Base-by-base conservation (phyloP, 345 rosid genomes). In the Camelina sativa region DNA sequence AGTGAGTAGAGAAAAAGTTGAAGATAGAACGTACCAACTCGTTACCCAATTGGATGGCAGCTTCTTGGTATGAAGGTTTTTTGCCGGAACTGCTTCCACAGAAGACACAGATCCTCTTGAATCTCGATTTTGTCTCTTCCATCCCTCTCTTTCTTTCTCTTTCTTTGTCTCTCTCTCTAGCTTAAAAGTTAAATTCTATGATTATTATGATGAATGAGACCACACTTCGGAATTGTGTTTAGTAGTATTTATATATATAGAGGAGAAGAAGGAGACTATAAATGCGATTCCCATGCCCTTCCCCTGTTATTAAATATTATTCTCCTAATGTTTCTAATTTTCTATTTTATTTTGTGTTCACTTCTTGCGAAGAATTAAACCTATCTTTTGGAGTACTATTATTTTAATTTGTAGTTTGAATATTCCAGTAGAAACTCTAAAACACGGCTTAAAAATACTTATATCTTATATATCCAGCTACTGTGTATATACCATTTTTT, bases 71-170 rank as follows among this genome's bases (percentile, higher is more conserved):
- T 77, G 87, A 85, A 62, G 86, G 20, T 76, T 87, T 92, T 77
- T 88, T 92, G 57, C 98, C 95, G 0, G 94, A 77, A 76, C 88
- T 84, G 85, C 96, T 92, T 12, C 96, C 95, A 62, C 96, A 90
- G 50, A 92, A 92, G 52, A 92, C 98, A 79, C 98, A 92, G 64
- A 92, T 86, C 82, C 96, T 86, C 76, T 79, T 65, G 73, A 92
- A 92, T 83, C 92, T 88, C 0, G 98, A 87, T 77, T 82, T 82
- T 65, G 82, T 78, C 72, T 81, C 81, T 71, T 84, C 87, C 88
- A 82, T 84, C 7, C 62, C 63, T 50, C 51, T 61, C 37, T 34
- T 8, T 6, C 37, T 34, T 1, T 20, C 22, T 56, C 55, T 50
- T 38, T n/a, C 44, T 69, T 13, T 77, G 28, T 51, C 16, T 68